Percentiles rank a stretch among this genome's conserved stretches.
Evolutionary conservation across 2,329 filamentous ascomycete species (phyloP).

Genomic region (Arthrobotrys pseudoclavata): DNA sequence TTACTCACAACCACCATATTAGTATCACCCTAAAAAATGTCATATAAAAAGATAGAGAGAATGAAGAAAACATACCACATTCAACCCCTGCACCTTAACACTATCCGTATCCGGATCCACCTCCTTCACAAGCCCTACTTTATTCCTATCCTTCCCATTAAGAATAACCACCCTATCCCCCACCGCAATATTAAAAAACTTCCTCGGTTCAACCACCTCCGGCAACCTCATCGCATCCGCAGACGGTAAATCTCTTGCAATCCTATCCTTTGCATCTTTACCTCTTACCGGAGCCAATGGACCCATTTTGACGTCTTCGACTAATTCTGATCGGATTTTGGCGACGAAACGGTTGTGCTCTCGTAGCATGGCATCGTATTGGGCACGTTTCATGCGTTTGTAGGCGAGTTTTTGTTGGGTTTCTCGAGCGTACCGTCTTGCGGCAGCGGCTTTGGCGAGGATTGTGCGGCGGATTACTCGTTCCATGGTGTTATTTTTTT

Average conservation of each 20-base stretch:
- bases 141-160: slow-evolving; percentile 82
- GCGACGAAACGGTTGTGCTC: slow-evolving; percentile 32
- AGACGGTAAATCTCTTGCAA: slow-evolving; percentile 50
- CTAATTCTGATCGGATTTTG: slow-evolving; percentile 35
- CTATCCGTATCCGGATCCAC: slow-evolving; percentile 72
- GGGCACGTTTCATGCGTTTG: slow-evolving; percentile 30
- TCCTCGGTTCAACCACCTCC: slow-evolving; percentile 63
- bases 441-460: slow-evolving; percentile 51
- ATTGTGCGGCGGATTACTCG: slow-evolving; percentile 50
- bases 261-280: slow-evolving; percentile 45
- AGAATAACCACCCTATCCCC: slow-evolving; percentile 87
- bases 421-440: slow-evolving; percentile 55
- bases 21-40: not conserved
- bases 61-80: slow-evolving; percentile 74
- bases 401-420: slow-evolving; percentile 1
- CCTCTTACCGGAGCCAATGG: slow-evolving; percentile 47
- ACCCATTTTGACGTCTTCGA: slow-evolving; percentile 47
- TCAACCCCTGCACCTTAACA: slow-evolving; percentile 74
- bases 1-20: not conserved
- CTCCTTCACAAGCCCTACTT: slow-evolving; percentile 79
- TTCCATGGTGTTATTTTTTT: slow-evolving; percentile 34
- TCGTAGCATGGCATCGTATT: slow-evolving; percentile 38
- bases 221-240: slow-evolving; percentile 49
- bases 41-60: not conserved
- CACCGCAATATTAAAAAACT: slow-evolving; percentile 73